Percentiles rank a stretch among this genome's conserved stretches.
These are phyloP conservation scores for Plasmodium vinckei DNA, from an alignment of 169 alveolate species.

Conservation along the genomic window DNA sequence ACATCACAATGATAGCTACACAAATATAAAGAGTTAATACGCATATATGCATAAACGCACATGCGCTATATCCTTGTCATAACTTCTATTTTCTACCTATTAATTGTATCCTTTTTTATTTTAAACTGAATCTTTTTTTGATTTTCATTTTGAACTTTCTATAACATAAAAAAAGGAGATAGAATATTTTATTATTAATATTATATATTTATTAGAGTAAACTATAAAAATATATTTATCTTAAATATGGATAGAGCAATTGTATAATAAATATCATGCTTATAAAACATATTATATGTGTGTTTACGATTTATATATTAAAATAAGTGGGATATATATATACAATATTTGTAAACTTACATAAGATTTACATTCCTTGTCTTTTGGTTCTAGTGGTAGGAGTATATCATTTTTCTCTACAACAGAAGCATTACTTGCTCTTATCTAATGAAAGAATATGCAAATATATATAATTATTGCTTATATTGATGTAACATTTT, in stretches of 20 bases:
- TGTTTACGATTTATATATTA: neutral
- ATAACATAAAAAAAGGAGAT: neutral
- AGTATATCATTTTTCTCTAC: conserved; percentile 23
- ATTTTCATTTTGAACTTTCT: conserved; percentile 5
- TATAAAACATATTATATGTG: neutral
- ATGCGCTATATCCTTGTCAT: neutral
- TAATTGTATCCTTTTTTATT: conserved; percentile 10
- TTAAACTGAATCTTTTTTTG: conserved; percentile 5
- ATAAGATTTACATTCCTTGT: neutral
- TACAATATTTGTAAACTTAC: neutral
- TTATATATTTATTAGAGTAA: neutral
- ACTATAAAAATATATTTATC: no score
- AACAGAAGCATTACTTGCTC: conserved; percentile 15
- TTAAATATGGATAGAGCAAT: no score
- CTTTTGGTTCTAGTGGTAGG: conserved; percentile 7
- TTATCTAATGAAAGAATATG: conserved; percentile 17
- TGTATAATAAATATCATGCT: neutral
- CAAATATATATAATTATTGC: neutral
- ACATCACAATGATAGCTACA: neutral
- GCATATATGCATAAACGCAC: neutral
- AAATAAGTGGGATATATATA: neutral
- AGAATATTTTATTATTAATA: neutral
- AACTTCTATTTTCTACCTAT: conserved; percentile 15
- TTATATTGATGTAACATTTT: neutral
- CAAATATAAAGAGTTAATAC: neutral